Base-by-base conservation (phyloP, 2,329 filamentous ascomycete species). In the Colletotrichum lentis region DNA sequence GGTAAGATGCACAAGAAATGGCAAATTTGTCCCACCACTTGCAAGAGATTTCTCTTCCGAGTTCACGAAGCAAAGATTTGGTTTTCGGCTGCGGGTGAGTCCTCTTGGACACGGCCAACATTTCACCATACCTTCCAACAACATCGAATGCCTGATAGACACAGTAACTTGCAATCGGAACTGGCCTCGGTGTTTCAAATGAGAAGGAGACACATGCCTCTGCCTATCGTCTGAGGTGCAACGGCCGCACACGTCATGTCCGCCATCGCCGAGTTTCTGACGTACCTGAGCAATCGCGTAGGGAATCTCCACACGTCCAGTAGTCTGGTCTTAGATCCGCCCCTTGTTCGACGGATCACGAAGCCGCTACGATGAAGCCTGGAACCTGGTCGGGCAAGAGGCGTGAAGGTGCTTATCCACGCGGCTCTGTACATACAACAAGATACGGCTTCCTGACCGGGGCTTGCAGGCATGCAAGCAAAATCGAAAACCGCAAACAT, bases 1-100 rank as follows among this genome's bases (percentile, higher is more conserved):
- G 43, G 57, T 62, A 50, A 66, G 43, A 55, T 37, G 55, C 49
- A 44, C 57, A 49, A 39, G 58, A 31, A 52, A 55, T 53, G 16
- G 50, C 50, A 57, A 62, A n/a, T 41, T 47, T 35, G 39, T 56
- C 20, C n/a, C 3, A 39, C n/a, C 31, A 7, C n/a, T 16, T 20
- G 12, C 7, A 37, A 53, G 49, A 22, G 1, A 20, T 7, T 4
- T 7, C 2, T 22, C 11, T n/a, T 52, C 16, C 31, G 31, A 35
- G 31, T 35, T 35, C 31, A 35, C 8, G 31, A 35, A 10, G n/a
- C 18, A 8, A 12, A 5, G 8, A 3, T 8, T 46, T 53, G 47
- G 22, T 8, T 16, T n/a, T 44, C 1, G 16, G 27, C 20, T 12
- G 37, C 18, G 37, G n/a, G 18, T 8, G 20, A 35, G 6, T n/a